These are phyloP conservation scores for Linnemannia schmuckeri DNA, from an alignment of 192 early-diverging fungal genomes.

Conservation along the genomic window DNA sequence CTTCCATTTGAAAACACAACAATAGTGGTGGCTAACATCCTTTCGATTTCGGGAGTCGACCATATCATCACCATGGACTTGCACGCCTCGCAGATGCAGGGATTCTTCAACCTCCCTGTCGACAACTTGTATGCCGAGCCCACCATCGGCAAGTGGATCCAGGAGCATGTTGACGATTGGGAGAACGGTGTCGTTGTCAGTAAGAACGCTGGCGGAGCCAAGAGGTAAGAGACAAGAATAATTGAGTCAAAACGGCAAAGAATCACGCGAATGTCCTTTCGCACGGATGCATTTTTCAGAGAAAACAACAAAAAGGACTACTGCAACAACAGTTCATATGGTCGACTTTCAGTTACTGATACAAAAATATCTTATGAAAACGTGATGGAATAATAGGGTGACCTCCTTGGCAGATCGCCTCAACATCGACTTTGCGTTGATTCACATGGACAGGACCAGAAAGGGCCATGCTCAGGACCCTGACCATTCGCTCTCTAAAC, in stretches of 20 bases:
- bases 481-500: slow-evolving; percentile 35
- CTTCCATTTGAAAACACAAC: not conserved
- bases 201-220: slow-evolving; percentile 96
- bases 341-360: not conserved
- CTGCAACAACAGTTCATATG: not conserved
- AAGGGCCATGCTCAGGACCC: slow-evolving; percentile 43
- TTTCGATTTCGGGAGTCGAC: slow-evolving; percentile 94
- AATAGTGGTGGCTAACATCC: slow-evolving; percentile 92
- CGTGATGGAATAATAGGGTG: slow-evolving; percentile 70
- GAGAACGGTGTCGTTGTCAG: slow-evolving; percentile 87
- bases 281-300: not conserved
- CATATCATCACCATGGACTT: slow-evolving; percentile 99
- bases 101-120: slow-evolving; percentile 95
- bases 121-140: slow-evolving; percentile 97
- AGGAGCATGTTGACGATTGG: slow-evolving; percentile 77
- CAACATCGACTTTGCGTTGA: slow-evolving; percentile 94
- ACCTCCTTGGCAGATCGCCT: slow-evolving; percentile 95
- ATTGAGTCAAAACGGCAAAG: not conserved
- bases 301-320: not conserved
- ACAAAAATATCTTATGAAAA: not conserved
- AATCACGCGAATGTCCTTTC: not conserved
- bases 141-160: slow-evolving; percentile 89
- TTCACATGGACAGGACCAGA: slow-evolving; percentile 87
- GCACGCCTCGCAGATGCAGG: slow-evolving; percentile 94
- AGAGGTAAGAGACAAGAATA: slow-evolving; percentile 71